phyloP scores from a whole-genome alignment of 805 yeast genomes.

The Candida succiphila region DNA sequence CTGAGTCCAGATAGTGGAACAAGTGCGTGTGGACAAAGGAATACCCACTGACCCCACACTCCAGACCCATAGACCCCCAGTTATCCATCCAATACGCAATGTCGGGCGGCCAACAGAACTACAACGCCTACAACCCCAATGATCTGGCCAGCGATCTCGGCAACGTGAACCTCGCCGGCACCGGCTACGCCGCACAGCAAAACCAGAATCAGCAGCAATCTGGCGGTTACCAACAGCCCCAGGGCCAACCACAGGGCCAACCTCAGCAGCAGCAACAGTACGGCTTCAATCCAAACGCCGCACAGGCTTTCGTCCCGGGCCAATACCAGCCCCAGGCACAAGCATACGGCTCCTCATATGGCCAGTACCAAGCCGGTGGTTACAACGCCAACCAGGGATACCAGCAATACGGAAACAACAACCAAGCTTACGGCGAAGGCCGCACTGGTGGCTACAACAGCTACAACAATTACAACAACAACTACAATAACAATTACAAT shows the following conservation, averaged over 20 bases:
- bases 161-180: conserved; percentile 30
- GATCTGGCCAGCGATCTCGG: conserved; percentile 34
- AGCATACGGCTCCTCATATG: conserved; percentile 4
- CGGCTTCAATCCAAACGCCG: conserved; percentile 8
- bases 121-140: conserved; percentile 32
- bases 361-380: conserved; percentile 3
- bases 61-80: no score
- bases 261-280: conserved; percentile 10
- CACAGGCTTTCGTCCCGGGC: conserved; percentile 3
- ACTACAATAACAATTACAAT: conserved; percentile 16
- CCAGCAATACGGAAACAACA: conserved; percentile 15
- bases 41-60: no score
- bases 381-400: conserved; percentile 10
- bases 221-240: conserved; percentile 24
- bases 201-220: neutral
- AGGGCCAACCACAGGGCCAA: conserved; percentile 19
- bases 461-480: conserved; percentile 17
- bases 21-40: no score
- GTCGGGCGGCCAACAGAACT: conserved; percentile 20
- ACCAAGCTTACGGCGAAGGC: conserved; percentile 15
- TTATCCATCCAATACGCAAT: no score
- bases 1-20: no score
- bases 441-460: conserved; percentile 12
- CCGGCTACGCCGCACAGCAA: conserved; percentile 18
- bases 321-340: conserved; percentile 10